These are phyloP conservation scores for Martiniozyma abietophila DNA, from an alignment of 805 yeast genomes.

Conservation along the genomic window DNA sequence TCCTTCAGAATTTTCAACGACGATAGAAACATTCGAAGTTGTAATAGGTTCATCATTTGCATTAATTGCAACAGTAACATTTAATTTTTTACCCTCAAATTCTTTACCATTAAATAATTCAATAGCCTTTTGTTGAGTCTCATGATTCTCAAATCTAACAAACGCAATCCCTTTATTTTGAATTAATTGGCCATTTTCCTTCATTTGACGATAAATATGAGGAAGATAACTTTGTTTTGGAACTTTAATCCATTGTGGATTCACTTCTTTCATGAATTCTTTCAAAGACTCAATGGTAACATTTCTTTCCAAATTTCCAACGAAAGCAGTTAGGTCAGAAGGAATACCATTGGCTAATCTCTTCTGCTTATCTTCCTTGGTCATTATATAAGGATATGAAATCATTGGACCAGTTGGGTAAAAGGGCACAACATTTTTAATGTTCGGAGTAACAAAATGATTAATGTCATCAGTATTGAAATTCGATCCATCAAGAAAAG, in stretches of 20 bases:
- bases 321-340: constrained; percentile 50
- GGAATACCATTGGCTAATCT: constrained; percentile 40
- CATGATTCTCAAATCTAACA: constrained; percentile 41
- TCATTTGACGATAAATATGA: constrained; percentile 33
- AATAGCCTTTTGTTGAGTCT: constrained; percentile 40
- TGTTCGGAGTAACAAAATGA: not conserved
- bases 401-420: not conserved
- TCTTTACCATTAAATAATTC: constrained; percentile 57
- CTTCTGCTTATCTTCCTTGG: constrained; percentile 23
- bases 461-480: no score
- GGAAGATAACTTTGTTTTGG: constrained; percentile 43
- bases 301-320: constrained; percentile 48
- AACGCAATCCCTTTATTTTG: constrained; percentile 60
- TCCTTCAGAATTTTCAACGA: constrained; percentile 1
- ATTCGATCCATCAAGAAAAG: no score
- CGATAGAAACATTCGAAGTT: constrained; percentile 4
- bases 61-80: constrained; percentile 68
- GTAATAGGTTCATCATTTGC: constrained; percentile 24
- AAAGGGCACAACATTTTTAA: constrained; percentile 3
- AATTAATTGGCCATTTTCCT: constrained; percentile 36
- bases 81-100: constrained; percentile 55
- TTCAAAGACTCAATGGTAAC: constrained; percentile 38
- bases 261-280: constrained; percentile 36
- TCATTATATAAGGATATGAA: not conserved
- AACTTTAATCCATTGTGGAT: constrained; percentile 50